A percentile compares a stretch with the other conserved stretches of the same genome.
These are phyloP conservation scores for Colletotrichum echinochloae DNA, from an alignment of 2,329 filamentous ascomycete species.

Conservation along the genomic window DNA sequence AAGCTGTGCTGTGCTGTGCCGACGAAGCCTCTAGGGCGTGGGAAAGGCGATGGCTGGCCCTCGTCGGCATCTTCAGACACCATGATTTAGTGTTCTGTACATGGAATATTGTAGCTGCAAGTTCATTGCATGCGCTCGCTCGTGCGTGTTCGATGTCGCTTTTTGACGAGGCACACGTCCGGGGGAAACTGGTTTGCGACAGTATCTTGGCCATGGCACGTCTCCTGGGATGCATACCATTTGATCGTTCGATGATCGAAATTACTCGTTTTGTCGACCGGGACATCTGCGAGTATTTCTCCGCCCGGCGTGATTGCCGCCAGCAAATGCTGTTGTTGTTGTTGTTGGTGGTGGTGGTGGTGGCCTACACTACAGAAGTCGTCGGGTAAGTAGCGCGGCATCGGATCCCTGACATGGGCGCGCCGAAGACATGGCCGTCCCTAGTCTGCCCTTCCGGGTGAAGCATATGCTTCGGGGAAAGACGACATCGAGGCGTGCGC, in stretches of 20 bases:
- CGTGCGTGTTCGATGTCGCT: constrained; percentile 46
- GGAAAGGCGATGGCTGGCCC: not conserved
- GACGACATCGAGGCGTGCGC: not conserved
- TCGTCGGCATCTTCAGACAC: constrained; percentile 6
- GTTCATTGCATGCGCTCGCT: constrained; percentile 28
- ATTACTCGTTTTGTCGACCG: not conserved
- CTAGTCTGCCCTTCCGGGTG: not conserved
- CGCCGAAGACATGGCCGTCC: not conserved
- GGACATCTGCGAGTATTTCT: constrained; percentile 1
- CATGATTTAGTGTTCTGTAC: not conserved
- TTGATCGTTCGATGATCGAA: not conserved
- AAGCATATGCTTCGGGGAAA: not conserved
- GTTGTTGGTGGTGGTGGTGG: too few species aligned
- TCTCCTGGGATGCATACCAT: not conserved
- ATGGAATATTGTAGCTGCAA: constrained; percentile 2
- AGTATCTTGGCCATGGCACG: not conserved
- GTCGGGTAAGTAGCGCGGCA: constrained; percentile 2
- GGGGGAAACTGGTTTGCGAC: constrained; percentile 13
- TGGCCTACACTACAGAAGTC: not conserved
- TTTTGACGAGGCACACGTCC: constrained; percentile 25
- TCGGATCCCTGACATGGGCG: constrained; percentile 1
- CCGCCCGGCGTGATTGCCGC: not conserved
- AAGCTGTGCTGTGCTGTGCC: not conserved
- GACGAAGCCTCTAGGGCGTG: not conserved
- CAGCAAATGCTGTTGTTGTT: not conserved